Evolutionary conservation across 257 asterid species (phyloP).

Genomic region (Thymus mandschuricus): DNA sequence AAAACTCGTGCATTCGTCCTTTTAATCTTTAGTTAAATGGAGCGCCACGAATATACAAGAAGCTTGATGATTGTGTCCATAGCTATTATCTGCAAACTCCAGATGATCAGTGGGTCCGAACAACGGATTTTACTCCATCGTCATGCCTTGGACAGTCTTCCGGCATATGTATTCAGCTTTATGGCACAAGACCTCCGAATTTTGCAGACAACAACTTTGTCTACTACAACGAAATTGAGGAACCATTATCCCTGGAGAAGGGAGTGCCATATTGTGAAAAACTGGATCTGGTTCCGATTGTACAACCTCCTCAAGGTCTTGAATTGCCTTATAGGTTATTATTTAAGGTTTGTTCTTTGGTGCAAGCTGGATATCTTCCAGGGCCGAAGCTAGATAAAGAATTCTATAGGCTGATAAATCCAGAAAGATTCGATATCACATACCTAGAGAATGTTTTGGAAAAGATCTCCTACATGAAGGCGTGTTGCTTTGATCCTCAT

Average conservation of each 20-base stretch:
- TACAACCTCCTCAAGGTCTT: slow-evolving; percentile 51
- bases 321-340: slow-evolving; percentile 62
- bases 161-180: slow-evolving; percentile 73
- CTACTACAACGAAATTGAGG: slow-evolving; percentile 54
- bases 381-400: slow-evolving; percentile 59
- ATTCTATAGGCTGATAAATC: slow-evolving; percentile 68
- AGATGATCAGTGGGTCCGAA: slow-evolving; percentile 91
- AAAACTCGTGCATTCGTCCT: neutral
- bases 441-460: slow-evolving; percentile 74
- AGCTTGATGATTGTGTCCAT: slow-evolving; percentile 32
- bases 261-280: slow-evolving; percentile 51
- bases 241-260: slow-evolving; percentile 41
- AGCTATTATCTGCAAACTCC: slow-evolving; percentile 50
- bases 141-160: slow-evolving; percentile 83
- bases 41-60: slow-evolving; percentile 76
- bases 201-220: slow-evolving; percentile 53
- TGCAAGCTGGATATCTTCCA: slow-evolving; percentile 82
- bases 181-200: slow-evolving; percentile 55
- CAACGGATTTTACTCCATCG: slow-evolving; percentile 70
- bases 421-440: slow-evolving; percentile 31
- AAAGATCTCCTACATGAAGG: slow-evolving; percentile 56
- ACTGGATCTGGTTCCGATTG: slow-evolving; percentile 64
- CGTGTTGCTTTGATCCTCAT: slow-evolving; percentile 85
- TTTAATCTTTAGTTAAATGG: slow-evolving; percentile 62
- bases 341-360: slow-evolving; percentile 68